Conservation (phyloP, 2,329 filamentous ascomycete species). For the Didymosphaeria variabile region DNA sequence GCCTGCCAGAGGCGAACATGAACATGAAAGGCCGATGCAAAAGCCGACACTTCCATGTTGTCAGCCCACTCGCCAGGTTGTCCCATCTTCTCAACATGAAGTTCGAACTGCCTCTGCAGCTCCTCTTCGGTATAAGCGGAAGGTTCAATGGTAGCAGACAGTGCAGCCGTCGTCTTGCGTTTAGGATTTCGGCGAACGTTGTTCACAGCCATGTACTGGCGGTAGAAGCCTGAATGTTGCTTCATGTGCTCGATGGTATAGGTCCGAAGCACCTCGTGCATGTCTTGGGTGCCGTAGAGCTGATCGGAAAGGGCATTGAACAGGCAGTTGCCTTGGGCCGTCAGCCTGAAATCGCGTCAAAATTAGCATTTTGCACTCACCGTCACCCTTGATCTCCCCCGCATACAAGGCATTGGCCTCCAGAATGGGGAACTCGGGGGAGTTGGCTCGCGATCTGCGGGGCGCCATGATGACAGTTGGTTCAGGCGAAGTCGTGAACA, state of each 20-base stretch:
- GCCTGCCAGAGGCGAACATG: conserved; percentile 70
- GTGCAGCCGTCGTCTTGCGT: conserved; percentile 62
- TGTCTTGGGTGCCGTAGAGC: conserved; percentile 67
- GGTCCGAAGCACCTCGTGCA: conserved; percentile 67
- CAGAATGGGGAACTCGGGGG: conserved; percentile 64
- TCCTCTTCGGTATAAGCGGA: conserved; percentile 62
- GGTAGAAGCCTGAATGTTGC: conserved; percentile 68
- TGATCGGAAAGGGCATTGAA: conserved; percentile 75
- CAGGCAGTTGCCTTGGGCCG: conserved; percentile 69
- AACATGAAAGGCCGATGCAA: conserved; percentile 67
- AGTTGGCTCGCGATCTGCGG: conserved; percentile 40
- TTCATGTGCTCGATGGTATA: conserved; percentile 70
- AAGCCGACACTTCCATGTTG: conserved; percentile 73
- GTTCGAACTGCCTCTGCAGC: conserved; percentile 61
- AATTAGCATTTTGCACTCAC: conserved; percentile 55
- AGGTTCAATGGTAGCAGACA: conserved; percentile 55
- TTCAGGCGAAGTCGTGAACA: conserved; percentile 36
- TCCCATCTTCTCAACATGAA: conserved; percentile 68
- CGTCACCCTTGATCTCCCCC: conserved; percentile 68
- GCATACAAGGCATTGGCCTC: conserved; percentile 66
- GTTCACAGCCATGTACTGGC: conserved; percentile 68
- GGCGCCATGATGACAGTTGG: conserved; percentile 43
- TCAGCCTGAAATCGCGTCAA: conserved; percentile 29
- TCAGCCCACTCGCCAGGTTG: conserved; percentile 70
- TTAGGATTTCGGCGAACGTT: conserved; percentile 64